A percentile compares a stretch with the other conserved stretches of the same genome.
Conservation (phyloP, 1,284 basidiomycete species). For the Heterobasidion occidentale region DNA sequence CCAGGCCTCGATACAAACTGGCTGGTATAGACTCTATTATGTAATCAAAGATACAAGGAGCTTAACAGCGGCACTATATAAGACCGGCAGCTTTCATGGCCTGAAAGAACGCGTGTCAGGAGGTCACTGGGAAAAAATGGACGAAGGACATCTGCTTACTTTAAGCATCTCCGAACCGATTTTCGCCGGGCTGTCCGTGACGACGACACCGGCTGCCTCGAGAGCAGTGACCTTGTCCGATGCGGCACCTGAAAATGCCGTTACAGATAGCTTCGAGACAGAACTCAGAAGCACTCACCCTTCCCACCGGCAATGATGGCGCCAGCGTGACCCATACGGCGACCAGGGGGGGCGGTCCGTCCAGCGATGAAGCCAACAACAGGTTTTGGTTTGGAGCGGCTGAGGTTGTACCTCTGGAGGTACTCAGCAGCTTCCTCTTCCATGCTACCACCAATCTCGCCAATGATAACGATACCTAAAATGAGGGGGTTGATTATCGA, state of each 20-base stretch:
- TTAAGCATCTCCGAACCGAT: slow-evolving; percentile 86
- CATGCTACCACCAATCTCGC: slow-evolving; percentile 99
- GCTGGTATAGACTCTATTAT: background rate
- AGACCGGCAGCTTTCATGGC: slow-evolving; percentile 84
- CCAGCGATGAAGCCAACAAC: slow-evolving; percentile 98
- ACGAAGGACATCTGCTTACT: slow-evolving; percentile 32
- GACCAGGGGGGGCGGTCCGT: slow-evolving; percentile 93
- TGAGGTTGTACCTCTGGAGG: slow-evolving; percentile 90
- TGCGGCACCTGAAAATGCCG: slow-evolving; percentile 60
- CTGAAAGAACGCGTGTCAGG: slow-evolving; percentile 26
- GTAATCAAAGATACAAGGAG: slow-evolving; percentile 1
- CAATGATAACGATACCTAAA: slow-evolving; percentile 95
- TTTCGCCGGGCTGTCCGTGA: slow-evolving; percentile 95
- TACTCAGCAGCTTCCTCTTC: slow-evolving; percentile 99
- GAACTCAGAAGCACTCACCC: slow-evolving; percentile 38
- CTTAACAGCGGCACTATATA: slow-evolving; percentile 20
- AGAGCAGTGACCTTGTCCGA: slow-evolving; percentile 95
- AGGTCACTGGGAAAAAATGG: background rate
- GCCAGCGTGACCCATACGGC: slow-evolving; percentile 98
- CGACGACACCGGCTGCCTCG: slow-evolving; percentile 86
- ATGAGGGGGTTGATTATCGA: background rate
- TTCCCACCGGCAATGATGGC: slow-evolving; percentile 98
- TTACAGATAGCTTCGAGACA: background rate
- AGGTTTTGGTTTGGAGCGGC: slow-evolving; percentile 82
- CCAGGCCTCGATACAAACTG: background rate